Conservation (phyloP, 805 yeast genomes). For the Ogataea degrootiae region DNA sequence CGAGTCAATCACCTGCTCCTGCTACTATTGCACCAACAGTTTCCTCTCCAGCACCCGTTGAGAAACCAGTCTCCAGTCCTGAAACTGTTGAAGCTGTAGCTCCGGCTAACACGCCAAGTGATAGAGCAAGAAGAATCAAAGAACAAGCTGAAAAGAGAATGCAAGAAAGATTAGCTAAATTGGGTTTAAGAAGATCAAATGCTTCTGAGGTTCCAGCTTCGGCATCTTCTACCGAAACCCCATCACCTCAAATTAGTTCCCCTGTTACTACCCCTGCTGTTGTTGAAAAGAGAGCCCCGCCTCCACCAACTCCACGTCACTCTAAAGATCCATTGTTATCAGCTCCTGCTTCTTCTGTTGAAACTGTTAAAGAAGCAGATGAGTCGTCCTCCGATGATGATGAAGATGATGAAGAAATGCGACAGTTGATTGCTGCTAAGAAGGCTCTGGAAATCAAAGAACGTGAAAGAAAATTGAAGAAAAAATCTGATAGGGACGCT, state of each 20-base stretch:
- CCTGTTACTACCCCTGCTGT: constrained; percentile 13
- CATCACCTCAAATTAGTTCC: constrained; percentile 6
- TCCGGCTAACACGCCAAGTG: constrained; percentile 41
- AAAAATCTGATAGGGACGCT: constrained; percentile 55
- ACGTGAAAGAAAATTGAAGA: constrained; percentile 37
- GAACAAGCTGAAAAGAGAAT: constrained; percentile 78
- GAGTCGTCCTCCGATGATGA: constrained; percentile 15
- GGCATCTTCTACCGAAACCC: constrained; percentile 8
- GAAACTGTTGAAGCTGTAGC: background rate
- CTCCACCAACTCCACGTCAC: constrained; percentile 20
- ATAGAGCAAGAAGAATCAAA: constrained; percentile 73
- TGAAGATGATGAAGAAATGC: constrained; percentile 38
- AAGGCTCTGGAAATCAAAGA: constrained; percentile 38
- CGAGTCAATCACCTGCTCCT: background rate
- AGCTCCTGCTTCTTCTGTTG: constrained; percentile 1
- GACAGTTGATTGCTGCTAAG: constrained; percentile 43
- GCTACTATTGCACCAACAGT: constrained; percentile 17
- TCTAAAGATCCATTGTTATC: background rate
- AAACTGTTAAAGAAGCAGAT: constrained; percentile 3
- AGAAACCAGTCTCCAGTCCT: constrained; percentile 1
- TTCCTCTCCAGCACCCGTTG: constrained; percentile 9
- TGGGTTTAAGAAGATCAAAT: constrained; percentile 54
- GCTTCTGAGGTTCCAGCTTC: constrained; percentile 5
- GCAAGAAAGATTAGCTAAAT: constrained; percentile 78
- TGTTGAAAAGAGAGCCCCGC: constrained; percentile 13